Base-by-base conservation (phyloP, 495 filamentous ascomycete species). In the Aspergillus funiculosus region DNA sequence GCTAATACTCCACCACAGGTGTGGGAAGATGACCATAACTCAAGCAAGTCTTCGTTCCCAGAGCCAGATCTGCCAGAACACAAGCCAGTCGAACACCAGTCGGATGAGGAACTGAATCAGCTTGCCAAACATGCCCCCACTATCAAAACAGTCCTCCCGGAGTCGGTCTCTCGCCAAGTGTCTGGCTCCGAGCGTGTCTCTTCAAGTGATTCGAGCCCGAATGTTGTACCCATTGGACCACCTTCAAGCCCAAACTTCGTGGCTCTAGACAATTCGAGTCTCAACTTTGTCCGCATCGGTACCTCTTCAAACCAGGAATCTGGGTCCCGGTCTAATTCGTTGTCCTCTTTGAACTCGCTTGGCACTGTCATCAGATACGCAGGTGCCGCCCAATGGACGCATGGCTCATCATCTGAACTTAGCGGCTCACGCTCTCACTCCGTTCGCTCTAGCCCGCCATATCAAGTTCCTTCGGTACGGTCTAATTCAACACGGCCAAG, bases 301-400 rank as follows among this genome's bases (percentile, higher is more conserved):
- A 57, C 62, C 2, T 63, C 61, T 11, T 66, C 62, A 1, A 62
- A 58, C 26, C 67, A 68, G 0, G 66, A 69, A 11, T 63, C 67
- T 2, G 62, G 58, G 5, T 63, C 61, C 0, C 61, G 68, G 13
- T 64, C 65, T 0, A 69, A 72, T 36, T 75, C 73, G 1, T 44
- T 75, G 5, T 73, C 68, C 0, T 76, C 73, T 1, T 54, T 63
- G 34, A 69, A 75, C 35, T 75, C 73, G 1, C 51, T 71, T n/a
- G 73, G 73, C 18, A 78, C 75, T 4, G 73, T 73, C 20, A 71
- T 62, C 34, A 56, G 64, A 52, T 65, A 68, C 46, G 48, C 52
- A 24, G 62, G 62, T 13, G 64, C 59, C 11, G 53, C 59, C 13
- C 64, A 56, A 15, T 74, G 67, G 67, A 63, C 63, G 4, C 57